Evolutionary conservation across 257 asterid species (phyloP), one percentile per base, ranked within the genome.

Genomic region (Scutellaria galericulata): DNA sequence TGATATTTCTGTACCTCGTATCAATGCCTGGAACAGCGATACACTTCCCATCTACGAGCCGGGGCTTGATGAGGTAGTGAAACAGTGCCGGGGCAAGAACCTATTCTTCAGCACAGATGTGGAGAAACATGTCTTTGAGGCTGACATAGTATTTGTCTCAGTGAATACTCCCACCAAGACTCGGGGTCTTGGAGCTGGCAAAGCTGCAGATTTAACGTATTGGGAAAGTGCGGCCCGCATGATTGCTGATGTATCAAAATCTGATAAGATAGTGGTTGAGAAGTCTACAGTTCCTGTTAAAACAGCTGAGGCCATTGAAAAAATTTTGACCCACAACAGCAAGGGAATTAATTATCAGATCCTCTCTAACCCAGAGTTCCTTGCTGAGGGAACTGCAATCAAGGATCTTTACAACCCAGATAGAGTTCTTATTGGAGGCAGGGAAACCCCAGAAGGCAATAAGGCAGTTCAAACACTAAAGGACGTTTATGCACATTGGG

Each of bases 211-310:
- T 81, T 82, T 91, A 67, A 89, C 97, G 3, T 91, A 91, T 67
- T 91, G 97, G 97, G 97, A 91, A 78, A 91, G 96, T 54, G 97
- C 97, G 20, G 97, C 97, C 55, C 95, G 97, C 52, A 91, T 91
- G 97, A 91, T 91, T 64, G 97, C 97, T 31, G 97, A 91, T 24
- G 97, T 91, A 56, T 91, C 97, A 4, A 91, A 91, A 75, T 89
- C 97, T 9, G 90, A 89, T 67, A 91, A 91, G 82, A 91, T 91
- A 7, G 97, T 91, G 50, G 97, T 91, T 71, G 97, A 91, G 86
- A 91, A 91, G 78, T 91, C 97, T 3, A 91, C 97, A 0, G 97
- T 91, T 63, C 97, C 97, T 0, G 97, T 91, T 65, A 91, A 91
- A 79, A 91, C 97, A 5, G 97, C 97, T 14, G 97, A 91, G 82